phyloP scores from a whole-genome alignment of 768 basidiomycete genomes.

The Phanerochaete carnosa region DNA sequence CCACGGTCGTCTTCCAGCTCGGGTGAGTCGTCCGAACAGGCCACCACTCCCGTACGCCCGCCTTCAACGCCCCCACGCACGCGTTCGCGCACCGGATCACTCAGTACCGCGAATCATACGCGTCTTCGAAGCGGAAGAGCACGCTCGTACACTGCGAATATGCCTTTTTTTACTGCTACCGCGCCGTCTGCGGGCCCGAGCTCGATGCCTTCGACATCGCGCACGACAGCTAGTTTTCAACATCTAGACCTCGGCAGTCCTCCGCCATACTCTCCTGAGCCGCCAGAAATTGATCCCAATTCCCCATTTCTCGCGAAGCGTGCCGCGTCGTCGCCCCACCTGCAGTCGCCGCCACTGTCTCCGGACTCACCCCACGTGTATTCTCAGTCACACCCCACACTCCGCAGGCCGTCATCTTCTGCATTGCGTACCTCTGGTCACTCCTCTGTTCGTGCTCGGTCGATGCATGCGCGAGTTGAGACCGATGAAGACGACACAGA shows the following conservation, averaged over 20 bases:
- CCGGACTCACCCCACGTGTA: not conserved
- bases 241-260: slow-evolving; percentile 9
- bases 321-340: slow-evolving; percentile 13
- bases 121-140: not conserved
- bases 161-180: not conserved
- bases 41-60: not conserved
- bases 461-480: not conserved
- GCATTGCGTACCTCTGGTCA: slow-evolving; percentile 1
- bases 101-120: not conserved
- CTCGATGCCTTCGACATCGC: too few species aligned
- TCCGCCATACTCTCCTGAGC: slow-evolving; percentile 14
- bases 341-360: slow-evolving; percentile 9
- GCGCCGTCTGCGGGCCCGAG: not conserved
- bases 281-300: slow-evolving; percentile 2
- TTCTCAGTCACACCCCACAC: not conserved
- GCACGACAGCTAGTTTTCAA: not conserved
- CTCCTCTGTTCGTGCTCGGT: not conserved
- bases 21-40: not conserved
- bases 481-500: slow-evolving; percentile 9
- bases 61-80: not conserved
- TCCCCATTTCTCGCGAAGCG: slow-evolving; percentile 8
- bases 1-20: not conserved
- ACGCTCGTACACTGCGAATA: not conserved
- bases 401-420: slow-evolving; percentile 5
- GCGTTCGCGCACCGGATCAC: not conserved